A percentile compares a stretch with the other conserved stretches of the same genome.
Conservation (phyloP, 148 eudicot genomes). For the Chenopodium quinoa region DNA sequence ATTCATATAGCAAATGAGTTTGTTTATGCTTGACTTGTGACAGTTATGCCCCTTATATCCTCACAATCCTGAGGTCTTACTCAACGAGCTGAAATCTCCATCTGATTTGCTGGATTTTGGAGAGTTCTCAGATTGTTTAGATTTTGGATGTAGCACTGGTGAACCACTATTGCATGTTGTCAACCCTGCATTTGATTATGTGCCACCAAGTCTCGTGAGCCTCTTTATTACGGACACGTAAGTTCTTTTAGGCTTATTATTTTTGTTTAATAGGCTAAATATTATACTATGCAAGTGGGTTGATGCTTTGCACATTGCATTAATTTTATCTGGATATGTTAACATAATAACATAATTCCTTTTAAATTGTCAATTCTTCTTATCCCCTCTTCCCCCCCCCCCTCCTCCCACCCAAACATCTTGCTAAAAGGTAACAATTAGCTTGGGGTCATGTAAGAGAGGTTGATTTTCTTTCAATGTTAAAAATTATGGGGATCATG, state of each 20-base stretch:
- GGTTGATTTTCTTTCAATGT: not conserved
- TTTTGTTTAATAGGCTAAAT: not conserved
- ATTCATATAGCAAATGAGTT: not conserved
- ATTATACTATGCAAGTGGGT: not conserved
- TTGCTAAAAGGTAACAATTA: no score
- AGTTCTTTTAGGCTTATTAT: constrained; percentile 29
- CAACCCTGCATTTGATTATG: constrained; percentile 97
- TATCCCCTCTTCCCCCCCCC: not conserved
- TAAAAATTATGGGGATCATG: not conserved
- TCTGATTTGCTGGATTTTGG: constrained; percentile 95
- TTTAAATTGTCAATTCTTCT: no score
- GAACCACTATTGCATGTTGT: constrained; percentile 89
- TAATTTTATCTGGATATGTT: no score
- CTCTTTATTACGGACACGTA: constrained; percentile 96
- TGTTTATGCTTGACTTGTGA: constrained; percentile 20
- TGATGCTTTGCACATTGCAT: not conserved
- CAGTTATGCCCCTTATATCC: constrained; percentile 98
- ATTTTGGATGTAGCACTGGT: constrained; percentile 79
- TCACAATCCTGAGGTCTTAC: constrained; percentile 91
- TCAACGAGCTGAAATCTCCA: constrained; percentile 95
- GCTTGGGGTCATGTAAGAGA: not conserved
- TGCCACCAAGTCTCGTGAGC: constrained; percentile 91
- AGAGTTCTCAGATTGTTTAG: constrained; percentile 94
- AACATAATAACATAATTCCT: no score
- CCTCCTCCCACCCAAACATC: not conserved